These are phyloP conservation scores for Lepraria neglecta DNA, from an alignment of 495 filamentous ascomycete genomes.

Conservation along the genomic window DNA sequence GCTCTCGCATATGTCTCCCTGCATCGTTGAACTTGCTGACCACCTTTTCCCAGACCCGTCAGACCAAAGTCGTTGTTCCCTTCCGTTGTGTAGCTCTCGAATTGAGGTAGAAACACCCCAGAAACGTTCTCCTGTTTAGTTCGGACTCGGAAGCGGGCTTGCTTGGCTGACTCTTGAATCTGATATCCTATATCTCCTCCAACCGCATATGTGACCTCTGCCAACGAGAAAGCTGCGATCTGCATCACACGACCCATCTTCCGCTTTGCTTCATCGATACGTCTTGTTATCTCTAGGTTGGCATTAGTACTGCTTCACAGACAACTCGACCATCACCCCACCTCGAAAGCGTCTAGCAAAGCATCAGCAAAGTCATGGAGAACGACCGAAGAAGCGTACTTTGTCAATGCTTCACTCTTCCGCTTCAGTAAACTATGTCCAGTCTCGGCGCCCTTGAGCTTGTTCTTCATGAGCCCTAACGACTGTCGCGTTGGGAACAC, in stretches of 20 bases:
- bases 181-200: conserved; percentile 95
- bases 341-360: conserved; percentile 73
- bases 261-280: conserved; percentile 97
- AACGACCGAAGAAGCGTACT: conserved; percentile 43
- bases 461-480: conserved; percentile 92
- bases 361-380: conserved; percentile 24
- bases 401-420: conserved; percentile 90
- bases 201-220: conserved; percentile 95
- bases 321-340: conserved; percentile 37
- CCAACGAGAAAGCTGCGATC: conserved; percentile 94
- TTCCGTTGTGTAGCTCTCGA: conserved; percentile 81
- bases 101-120: conserved; percentile 85
- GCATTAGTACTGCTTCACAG: conserved; percentile 8
- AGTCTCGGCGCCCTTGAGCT: conserved; percentile 93
- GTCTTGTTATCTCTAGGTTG: conserved; percentile 77
- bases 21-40: conserved; percentile 91
- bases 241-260: conserved; percentile 99
- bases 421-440: conserved; percentile 83
- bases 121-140: conserved; percentile 98
- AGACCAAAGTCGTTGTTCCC: conserved; percentile 94
- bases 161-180: conserved; percentile 90
- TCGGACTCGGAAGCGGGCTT: conserved; percentile 82
- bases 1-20: conserved; percentile 96
- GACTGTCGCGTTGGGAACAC: conserved; percentile 99
- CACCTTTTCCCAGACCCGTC: conserved; percentile 93